Conservation (phyloP, 2,329 filamentous ascomycete species). For the Neurospora crassa region DNA sequence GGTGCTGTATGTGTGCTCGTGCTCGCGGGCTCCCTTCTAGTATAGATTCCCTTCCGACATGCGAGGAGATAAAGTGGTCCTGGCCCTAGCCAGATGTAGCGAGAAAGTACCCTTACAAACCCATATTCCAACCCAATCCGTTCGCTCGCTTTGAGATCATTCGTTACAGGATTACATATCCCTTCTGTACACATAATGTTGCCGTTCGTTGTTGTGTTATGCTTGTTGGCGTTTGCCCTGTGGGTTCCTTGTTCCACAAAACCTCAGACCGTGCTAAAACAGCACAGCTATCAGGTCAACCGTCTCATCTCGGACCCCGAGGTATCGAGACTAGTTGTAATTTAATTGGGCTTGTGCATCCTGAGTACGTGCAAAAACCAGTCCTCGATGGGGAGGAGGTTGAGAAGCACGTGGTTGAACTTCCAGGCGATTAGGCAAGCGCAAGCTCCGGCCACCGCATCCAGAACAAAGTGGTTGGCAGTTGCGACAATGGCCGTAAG, state of each 20-base stretch:
- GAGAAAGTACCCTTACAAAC: not conserved
- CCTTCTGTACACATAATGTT: not conserved
- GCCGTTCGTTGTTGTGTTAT: not conserved
- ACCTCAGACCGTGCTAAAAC: not conserved
- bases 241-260: not conserved
- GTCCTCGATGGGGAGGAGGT: constrained; percentile 56
- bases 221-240: not conserved
- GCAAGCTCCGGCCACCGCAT: constrained; percentile 57
- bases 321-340: not conserved
- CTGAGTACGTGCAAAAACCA: constrained; percentile 54
- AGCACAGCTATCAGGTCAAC: not conserved
- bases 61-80: not conserved
- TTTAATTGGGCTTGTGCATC: constrained; percentile 49
- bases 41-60: not conserved
- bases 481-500: constrained; percentile 60
- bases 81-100: not conserved
- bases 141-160: not conserved
- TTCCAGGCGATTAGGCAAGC: constrained; percentile 59
- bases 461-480: constrained; percentile 64
- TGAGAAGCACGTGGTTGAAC: constrained; percentile 44
- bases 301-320: not conserved
- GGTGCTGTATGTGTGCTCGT: not conserved
- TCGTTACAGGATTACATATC: not conserved
- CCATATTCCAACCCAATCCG: not conserved
- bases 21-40: not conserved